A percentile compares a stretch with the other conserved stretches of the same genome.
phyloP scores from a whole-genome alignment of 805 yeast species.

The Sugiyamaella floridensis region DNA sequence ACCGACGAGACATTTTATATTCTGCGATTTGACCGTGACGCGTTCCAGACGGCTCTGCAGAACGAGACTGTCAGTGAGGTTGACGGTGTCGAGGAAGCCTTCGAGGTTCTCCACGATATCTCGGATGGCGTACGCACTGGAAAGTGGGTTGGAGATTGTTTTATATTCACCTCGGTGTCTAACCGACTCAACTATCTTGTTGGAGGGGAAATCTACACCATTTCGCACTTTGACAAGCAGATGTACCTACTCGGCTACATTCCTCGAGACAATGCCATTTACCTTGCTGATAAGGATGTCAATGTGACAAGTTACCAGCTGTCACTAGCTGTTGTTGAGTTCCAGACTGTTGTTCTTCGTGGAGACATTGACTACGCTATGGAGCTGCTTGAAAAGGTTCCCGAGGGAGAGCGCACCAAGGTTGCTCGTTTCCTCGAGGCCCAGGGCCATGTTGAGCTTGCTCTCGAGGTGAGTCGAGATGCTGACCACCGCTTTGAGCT shows the following conservation, averaged over 20 bases:
- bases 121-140: constrained; percentile 80
- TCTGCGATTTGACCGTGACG: constrained; percentile 62
- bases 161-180: constrained; percentile 78
- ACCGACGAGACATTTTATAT: constrained; percentile 70
- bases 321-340: constrained; percentile 81
- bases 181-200: constrained; percentile 90
- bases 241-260: constrained; percentile 84
- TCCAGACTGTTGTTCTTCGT: constrained; percentile 90
- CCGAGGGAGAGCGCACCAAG: constrained; percentile 60
- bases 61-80: constrained; percentile 58
- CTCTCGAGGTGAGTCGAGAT: constrained; percentile 76
- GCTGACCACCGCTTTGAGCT: constrained; percentile 87
- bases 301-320: constrained; percentile 74
- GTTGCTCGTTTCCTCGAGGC: constrained; percentile 90
- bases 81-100: constrained; percentile 83
- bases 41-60: constrained; percentile 55
- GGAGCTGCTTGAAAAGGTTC: constrained; percentile 48
- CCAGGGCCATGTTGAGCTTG: constrained; percentile 80
- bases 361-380: constrained; percentile 87
- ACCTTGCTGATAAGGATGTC: constrained; percentile 85
- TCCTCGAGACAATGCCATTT: constrained; percentile 83
- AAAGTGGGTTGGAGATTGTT: constrained; percentile 96
- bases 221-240: constrained; percentile 86
- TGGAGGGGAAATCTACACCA: constrained; percentile 86
- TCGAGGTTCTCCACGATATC: constrained; percentile 77